Evolutionary conservation across 371 early-diverging fungal species (phyloP), one percentile per base, ranked within the genome.

Genomic region (Mortierella sp.): DNA sequence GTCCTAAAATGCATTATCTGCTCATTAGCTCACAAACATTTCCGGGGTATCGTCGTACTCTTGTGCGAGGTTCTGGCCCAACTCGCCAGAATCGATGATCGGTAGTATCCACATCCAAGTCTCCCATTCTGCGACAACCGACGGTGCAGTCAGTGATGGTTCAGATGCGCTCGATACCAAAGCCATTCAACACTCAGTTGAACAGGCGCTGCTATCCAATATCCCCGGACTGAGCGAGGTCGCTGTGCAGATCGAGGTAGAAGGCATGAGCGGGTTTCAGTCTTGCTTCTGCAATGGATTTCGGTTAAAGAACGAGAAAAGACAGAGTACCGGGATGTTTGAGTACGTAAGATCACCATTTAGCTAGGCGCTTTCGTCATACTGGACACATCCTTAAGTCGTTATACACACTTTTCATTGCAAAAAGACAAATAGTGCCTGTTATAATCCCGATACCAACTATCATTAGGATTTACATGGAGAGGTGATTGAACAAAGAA

Each of bases 41-140:
- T 72, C 83, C 12, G 86, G 87, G 9, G 84, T 89, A 0, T 60
- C 67, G 9, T 76, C 80, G 6, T 71, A 87, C 11, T 78, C 73
- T 3, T 72, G 82, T 54, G 81, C 84, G 7, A 70, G 87, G 27
- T 89, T 89, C 59, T 89, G 89, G 89, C 89, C 89, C 27, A 86
- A 83, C 58, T 87, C 87, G 21, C 81, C 87, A 6, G 86, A 84
- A 32, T 80, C 84, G 17, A 64, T 89, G 58, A 79, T 87, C 54
- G 89, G 87, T 21, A 87, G 84, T 19, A 50, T 86, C 17, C 89
- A 87, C 57, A 81, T 88, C 14, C 84, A 84, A 19, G 83, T 81
- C 1, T 64, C 81, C 37, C 70, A 67, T 0, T 49, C 55, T 2
- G 81, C 79, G 11, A 72, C 80, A 5, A 75, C 79, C 28, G 31